Base-by-base conservation (phyloP, 2,329 filamentous ascomycete species). In the Daldinia sp. region DNA sequence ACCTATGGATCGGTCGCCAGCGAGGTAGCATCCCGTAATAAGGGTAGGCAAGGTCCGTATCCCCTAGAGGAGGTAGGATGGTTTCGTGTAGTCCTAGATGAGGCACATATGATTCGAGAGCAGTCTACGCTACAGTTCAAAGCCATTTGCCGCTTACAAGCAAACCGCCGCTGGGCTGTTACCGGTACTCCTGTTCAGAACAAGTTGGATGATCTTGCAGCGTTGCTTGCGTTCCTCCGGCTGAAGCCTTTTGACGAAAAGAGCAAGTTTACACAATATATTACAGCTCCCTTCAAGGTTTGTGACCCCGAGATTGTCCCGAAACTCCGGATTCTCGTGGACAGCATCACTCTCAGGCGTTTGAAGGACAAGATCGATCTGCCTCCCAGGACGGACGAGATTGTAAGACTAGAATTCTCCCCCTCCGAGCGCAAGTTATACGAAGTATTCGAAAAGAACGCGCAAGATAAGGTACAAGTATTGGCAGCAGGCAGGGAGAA, bases 161-260 rank as follows among this genome's bases (percentile, higher is more conserved):
- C 94, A 1, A 88, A 92, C 76, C 89, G 94, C 35, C 90, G 94
- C 37, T 99, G 96, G 96, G 95, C 94, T 2, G 93, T 98, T n/a
- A 98, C 96, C 0, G 96, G 95, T 61, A 98, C 96, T 0, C 96
- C 94, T 0, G 93, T 98, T 7, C 95, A 98, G 80, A 99, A 99
- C 77, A 90, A 93, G 3, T 85, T 98, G 2, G 94, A 97, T 72
- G 96, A 99, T 78, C 85, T 98, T 23, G 92, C 93, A 13, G 92
- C 95, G 1, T 84, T 98, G 2, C 89, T 97, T 65, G 92, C 91
- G 35, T 98, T 98, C 76, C 83, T 98, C 46, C 89, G 92, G 13
- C 84, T 98, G 13, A 89, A 90, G 74, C 95, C 95, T 0, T 98
- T 98, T 75, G 90, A 97, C 68, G 91, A 95, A 55, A 88, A 89